Base-by-base conservation (phyloP, 164 flowering plant genomes). In the Buxus sempervirens region DNA sequence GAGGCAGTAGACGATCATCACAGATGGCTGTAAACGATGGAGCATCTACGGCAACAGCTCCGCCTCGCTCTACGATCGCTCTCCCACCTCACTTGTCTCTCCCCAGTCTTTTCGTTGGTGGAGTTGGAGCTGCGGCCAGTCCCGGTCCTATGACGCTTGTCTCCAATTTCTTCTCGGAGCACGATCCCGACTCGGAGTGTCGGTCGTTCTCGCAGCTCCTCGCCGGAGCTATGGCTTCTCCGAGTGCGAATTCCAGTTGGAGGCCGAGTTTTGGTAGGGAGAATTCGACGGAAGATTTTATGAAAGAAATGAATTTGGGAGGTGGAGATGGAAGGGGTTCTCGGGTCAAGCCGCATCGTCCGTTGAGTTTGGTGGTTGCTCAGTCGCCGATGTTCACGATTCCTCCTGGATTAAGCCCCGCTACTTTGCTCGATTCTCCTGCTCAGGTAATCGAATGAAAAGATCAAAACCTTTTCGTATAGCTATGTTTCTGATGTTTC, bases 141-240 rank as follows among this genome's bases (percentile, higher is more conserved):
- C n/a, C n/a, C n/a, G n/a, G n/a, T n/a, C n/a, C n/a, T n/a, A n/a
- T n/a, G n/a, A n/a, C n/a, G n/a, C 54, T 90, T 88, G 0, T 90
- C 90, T 7, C 92, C 92, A 26, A 82, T 88, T 88, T 86, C 14
- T 78, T 88, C 28, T 84, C 93, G 36, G 80, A 60, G n/a, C n/a
- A n/a, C n/a, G 64, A 86, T 67, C 78, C 80, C 10, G 74, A 76
- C 27, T 60, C 66, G 23, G 89, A 85, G 38, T 80, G 68, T 71
- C 81, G 82, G 58, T 87, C 89, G 22, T 87, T 87, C 72, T 85
- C 91, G n/a, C 89, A 87, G 85, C 83, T 87, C 1, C 85, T 87
- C 38, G 82, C 88, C 55, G 92, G 88, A 0, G 85, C 87, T 53
- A 74, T 79, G 75, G 64, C 75, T 15, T 59, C 70, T 18, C 62